Evolutionary conservation across 371 early-diverging fungal genomes (phyloP).

Genomic region (Thermomucor indicae-seudaticae): DNA sequence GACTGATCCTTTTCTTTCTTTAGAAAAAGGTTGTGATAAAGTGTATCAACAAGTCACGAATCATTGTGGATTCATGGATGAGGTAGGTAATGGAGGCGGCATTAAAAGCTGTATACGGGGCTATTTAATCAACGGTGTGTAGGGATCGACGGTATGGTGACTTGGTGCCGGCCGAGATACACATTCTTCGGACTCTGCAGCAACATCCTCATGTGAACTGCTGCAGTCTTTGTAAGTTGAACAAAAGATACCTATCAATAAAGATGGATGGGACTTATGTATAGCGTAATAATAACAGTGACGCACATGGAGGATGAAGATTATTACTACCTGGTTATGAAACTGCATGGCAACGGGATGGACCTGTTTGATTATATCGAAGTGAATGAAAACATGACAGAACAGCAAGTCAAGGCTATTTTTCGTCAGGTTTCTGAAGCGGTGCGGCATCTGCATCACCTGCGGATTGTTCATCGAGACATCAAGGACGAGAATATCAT

Average conservation of each 20-base stretch:
- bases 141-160: conserved; percentile 57
- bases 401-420: conserved; percentile 54
- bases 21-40: conserved; percentile 64
- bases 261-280: not conserved
- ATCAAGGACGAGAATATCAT: conserved; percentile 79
- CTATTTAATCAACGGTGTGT: no score
- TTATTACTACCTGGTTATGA: conserved; percentile 66
- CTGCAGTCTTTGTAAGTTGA: conserved; percentile 43
- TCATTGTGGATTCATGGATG: conserved; percentile 67
- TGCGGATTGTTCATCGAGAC: conserved; percentile 75
- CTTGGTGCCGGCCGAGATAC: conserved; percentile 66
- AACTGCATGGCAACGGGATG: conserved; percentile 59
- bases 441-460: conserved; percentile 63
- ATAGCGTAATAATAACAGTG: conserved; percentile 19
- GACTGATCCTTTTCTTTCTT: not conserved
- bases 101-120: not conserved
- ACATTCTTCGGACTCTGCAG: conserved; percentile 58
- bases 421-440: conserved; percentile 64
- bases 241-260: not conserved
- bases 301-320: conserved; percentile 62
- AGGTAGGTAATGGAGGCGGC: conserved; percentile 9
- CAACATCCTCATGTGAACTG: conserved; percentile 58
- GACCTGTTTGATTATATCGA: conserved; percentile 80
- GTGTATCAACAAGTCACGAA: conserved; percentile 61
- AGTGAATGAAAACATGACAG: conserved; percentile 49